phyloP scores from a whole-genome alignment of 257 asterid genomes.

The Handroanthus guayacan region DNA sequence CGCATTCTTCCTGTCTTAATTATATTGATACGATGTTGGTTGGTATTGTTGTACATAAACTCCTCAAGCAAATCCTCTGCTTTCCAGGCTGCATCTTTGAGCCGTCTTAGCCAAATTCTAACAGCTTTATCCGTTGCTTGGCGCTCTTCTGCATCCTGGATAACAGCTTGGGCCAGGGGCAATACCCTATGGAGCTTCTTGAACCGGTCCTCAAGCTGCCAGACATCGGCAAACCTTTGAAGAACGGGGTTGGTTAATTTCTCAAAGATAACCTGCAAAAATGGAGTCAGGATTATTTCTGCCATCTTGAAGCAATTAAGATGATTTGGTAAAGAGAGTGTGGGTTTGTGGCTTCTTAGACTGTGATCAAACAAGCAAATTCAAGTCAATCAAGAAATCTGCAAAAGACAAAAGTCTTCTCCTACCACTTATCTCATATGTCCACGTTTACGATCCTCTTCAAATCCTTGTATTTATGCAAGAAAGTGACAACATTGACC shows the following conservation, averaged over 20 bases:
- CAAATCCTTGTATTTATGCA: too few species aligned
- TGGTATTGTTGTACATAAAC: neutral
- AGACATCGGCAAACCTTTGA: constrained; percentile 20
- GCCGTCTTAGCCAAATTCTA: constrained; percentile 26
- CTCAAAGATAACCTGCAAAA: constrained; percentile 37
- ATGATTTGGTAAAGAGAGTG: constrained; percentile 6
- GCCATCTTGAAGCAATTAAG: constrained; percentile 30
- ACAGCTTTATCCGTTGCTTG: constrained; percentile 27
- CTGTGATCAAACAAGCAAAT: too few species aligned
- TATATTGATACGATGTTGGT: neutral
- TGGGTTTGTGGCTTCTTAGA: neutral
- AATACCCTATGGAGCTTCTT: constrained; percentile 12
- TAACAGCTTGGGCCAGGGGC: constrained; percentile 16
- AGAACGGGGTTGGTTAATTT: constrained; percentile 35
- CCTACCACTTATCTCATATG: too few species aligned
- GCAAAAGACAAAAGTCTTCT: neutral
- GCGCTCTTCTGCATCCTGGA: constrained; percentile 38
- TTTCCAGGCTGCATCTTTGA: constrained; percentile 34
- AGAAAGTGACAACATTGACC: too few species aligned
- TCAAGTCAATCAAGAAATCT: too few species aligned
- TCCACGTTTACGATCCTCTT: too few species aligned
- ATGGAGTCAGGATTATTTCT: constrained; percentile 30
- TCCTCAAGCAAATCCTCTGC: constrained; percentile 36
- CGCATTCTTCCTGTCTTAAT: constrained; percentile 4
- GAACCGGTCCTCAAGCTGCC: constrained; percentile 26